A percentile compares a stretch with the other conserved stretches of the same genome.
Evolutionary conservation across 2,329 filamentous ascomycete species (phyloP).

Genomic region (Capronia epimyces): DNA sequence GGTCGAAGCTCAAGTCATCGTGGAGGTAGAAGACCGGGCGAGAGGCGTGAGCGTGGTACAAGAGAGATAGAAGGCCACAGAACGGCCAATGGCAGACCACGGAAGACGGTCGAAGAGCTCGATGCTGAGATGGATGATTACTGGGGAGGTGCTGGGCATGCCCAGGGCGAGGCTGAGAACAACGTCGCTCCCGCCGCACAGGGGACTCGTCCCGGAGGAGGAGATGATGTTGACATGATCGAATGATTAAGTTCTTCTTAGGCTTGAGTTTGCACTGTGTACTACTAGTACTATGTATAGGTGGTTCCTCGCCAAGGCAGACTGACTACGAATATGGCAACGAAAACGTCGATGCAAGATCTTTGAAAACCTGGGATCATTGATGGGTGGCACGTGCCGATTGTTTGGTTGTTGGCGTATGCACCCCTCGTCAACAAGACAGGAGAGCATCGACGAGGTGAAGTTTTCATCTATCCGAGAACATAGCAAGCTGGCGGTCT

Average conservation of each 20-base stretch:
- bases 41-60: slow-evolving; percentile 33
- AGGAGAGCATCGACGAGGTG: no score
- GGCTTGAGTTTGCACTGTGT: not conserved
- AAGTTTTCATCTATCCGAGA: no score
- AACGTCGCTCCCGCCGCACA: slow-evolving; percentile 33
- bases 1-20: slow-evolving; percentile 40
- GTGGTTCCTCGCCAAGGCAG: not conserved
- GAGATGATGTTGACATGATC: slow-evolving; percentile 67
- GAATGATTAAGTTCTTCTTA: slow-evolving; percentile 41
- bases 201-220: slow-evolving; percentile 30
- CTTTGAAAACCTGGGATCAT: no score
- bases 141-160: slow-evolving; percentile 54
- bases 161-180: slow-evolving; percentile 31
- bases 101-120: slow-evolving; percentile 85
- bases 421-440: no score
- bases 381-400: no score
- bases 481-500: no score
- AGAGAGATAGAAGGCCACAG: slow-evolving; percentile 36
- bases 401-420: no score
- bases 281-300: not conserved
- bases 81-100: slow-evolving; percentile 55
- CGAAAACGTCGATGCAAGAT: no score
- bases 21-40: slow-evolving; percentile 44
- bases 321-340: not conserved
- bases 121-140: slow-evolving; percentile 98